These are phyloP conservation scores for Alternaria brassicae DNA, from an alignment of 2,329 filamentous ascomycete genomes.

Conservation along the genomic window DNA sequence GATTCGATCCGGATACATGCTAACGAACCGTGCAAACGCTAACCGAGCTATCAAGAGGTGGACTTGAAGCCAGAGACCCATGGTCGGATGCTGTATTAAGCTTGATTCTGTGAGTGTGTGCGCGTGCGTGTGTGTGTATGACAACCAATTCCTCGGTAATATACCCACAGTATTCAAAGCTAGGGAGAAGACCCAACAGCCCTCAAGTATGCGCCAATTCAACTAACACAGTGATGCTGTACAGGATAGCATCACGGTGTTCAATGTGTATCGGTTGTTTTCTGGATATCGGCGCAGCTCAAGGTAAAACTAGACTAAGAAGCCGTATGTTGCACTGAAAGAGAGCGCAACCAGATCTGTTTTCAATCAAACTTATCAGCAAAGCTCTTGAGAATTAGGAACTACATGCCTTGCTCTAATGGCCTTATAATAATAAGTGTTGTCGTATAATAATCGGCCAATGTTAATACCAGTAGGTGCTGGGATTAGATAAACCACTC, in stretches of 20 bases:
- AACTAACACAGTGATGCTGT: not conserved
- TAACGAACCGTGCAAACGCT: slow-evolving; percentile 4
- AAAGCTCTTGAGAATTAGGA: not conserved
- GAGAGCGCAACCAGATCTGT: not conserved
- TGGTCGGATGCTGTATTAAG: not conserved
- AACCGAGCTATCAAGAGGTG: not conserved
- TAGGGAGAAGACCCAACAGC: not conserved
- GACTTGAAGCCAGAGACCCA: slow-evolving; percentile 3
- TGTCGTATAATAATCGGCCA: not conserved
- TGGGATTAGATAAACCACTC: not conserved
- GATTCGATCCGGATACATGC: slow-evolving; percentile 3
- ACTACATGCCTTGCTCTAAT: not conserved
- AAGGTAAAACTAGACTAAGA: not conserved
- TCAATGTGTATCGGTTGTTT: not conserved
- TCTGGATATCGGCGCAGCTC: not conserved
- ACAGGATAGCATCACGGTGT: not conserved
- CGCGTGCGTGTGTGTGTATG: not conserved
- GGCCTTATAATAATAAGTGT: not conserved
- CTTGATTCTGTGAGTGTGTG: not conserved
- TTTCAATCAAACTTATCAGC: not conserved
- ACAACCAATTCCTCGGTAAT: no score
- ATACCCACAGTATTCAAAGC: no score
- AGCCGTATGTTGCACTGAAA: not conserved
- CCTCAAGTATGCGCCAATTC: not conserved
- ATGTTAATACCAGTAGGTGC: not conserved